Conservation (phyloP, 805 yeast genomes). For the Grigorovia yakushimaensis region DNA sequence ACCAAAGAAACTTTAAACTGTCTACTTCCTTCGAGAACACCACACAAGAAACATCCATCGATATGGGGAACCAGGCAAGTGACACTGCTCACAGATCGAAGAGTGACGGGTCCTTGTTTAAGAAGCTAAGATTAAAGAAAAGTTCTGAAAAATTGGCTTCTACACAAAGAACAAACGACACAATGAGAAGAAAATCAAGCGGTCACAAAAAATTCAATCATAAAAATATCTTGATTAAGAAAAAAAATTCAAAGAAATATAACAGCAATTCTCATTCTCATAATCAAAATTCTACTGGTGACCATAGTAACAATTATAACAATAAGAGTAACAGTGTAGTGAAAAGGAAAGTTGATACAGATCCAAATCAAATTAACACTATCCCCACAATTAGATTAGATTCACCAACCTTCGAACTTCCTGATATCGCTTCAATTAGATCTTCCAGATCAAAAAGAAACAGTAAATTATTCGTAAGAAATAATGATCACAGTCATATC, state of each 20-base stretch:
- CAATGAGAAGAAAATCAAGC: not conserved
- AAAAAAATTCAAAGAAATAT: too few relatives aligned
- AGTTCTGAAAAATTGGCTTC: not conserved
- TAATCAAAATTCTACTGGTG: too few relatives aligned
- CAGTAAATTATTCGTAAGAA: slow-evolving; percentile 4
- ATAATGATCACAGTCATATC: not conserved
- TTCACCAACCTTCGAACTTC: slow-evolving; percentile 11
- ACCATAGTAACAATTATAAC: too few relatives aligned
- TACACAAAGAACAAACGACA: not conserved
- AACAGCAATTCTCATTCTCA: not conserved
- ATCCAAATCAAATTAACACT: not conserved
- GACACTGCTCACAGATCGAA: slow-evolving; percentile 3
- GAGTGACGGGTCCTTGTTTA: slow-evolving; percentile 10
- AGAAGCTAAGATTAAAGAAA: slow-evolving; percentile 4
- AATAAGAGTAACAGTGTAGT: not conserved
- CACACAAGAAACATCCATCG: not conserved
- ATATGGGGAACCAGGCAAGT: not conserved
- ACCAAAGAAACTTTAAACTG: not conserved
- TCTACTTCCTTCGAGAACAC: not conserved
- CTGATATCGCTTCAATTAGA: slow-evolving; percentile 20
- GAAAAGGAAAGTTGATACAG: not conserved
- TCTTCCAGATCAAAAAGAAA: slow-evolving; percentile 7
- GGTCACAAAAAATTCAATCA: not conserved
- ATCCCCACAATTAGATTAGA: slow-evolving; percentile 1
- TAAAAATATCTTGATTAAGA: too few relatives aligned